Base-by-base conservation (phyloP, 108 stramenopile genomes). In the Licmophora abbreviata region DNA sequence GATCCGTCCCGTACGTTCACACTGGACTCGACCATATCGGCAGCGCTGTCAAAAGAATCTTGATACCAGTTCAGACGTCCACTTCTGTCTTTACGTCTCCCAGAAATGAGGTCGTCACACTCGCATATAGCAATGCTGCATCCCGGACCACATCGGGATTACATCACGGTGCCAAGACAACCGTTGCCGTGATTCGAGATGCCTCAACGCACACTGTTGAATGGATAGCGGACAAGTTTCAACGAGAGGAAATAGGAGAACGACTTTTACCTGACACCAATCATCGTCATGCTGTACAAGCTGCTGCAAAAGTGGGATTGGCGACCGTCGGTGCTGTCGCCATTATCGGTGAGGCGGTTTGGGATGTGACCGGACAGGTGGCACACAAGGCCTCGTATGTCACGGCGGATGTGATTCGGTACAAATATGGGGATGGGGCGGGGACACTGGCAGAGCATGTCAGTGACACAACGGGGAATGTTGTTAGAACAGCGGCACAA, bases 271-370 rank as follows among this genome's bases (percentile, higher is more conserved):
- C 55, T 6, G 60, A 75, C 48, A 32, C 29, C 5, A 24, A 50
- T 7, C 3, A 52, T 29, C 45, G 64, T 2, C 64, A 69, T 20
- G 51, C 52, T 4, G 11, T 77, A 11, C 23, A 27, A 17, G 71
- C 63, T 1, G 59, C 49, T 29, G 71, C 71, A 20, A 69, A 58
- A 37, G 41, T 77, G 6, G 62, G 67, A 1, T 44, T 69, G 30
- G 67, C 76, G 2, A 66, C 50, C 7, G 17, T 77, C 15, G 76
- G 76, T 20, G 76, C 71, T n/a, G 43, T 43, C 0, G 70, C 58
- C 3, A 42, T 77, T 28, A 66, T 77, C 1, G 67, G 56, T 10
- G 76, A 77, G 25, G 60, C 67, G 9, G 11, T 77, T 21, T 6
- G 64, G 4, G 63, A 72, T 51, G 32, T 64, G 24, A 54, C 67